phyloP scores from a whole-genome alignment of 495 filamentous ascomycete species.

The Penicillium arizonense region DNA sequence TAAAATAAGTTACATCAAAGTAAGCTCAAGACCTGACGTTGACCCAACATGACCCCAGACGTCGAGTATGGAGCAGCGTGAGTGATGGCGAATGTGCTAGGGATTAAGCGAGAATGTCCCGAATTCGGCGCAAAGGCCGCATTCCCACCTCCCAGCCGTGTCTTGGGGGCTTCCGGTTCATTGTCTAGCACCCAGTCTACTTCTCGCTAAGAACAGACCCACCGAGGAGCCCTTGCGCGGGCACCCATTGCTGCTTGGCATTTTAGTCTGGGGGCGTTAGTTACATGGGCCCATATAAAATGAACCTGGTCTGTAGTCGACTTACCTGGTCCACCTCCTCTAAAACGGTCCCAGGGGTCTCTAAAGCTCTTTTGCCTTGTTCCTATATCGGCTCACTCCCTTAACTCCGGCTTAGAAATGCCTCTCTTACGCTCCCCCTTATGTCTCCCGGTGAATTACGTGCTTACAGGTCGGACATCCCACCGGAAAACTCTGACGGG shows the following conservation, averaged over 20 bases:
- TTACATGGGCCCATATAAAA: slow-evolving; percentile 9
- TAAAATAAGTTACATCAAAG: neutral
- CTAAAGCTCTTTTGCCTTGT: neutral
- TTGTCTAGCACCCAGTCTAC: slow-evolving; percentile 39
- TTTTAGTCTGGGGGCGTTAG: neutral
- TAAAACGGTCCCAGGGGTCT: slow-evolving; percentile 4
- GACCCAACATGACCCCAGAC: slow-evolving; percentile 13
- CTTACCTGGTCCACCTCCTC: slow-evolving; percentile 1
- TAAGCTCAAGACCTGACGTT: slow-evolving; percentile 6
- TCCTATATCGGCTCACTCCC: slow-evolving; percentile 13
- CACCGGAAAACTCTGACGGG: slow-evolving; percentile 8
- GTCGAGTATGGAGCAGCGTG: slow-evolving; percentile 29
- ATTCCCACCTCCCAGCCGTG: slow-evolving; percentile 7
- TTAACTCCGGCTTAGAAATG: slow-evolving; percentile 15
- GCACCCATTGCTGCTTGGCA: slow-evolving; percentile 30
- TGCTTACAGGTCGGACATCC: slow-evolving; percentile 6
- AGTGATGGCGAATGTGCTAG: slow-evolving; percentile 19
- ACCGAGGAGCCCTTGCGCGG: slow-evolving; percentile 27
- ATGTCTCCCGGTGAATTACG: slow-evolving; percentile 13
- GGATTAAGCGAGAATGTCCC: slow-evolving; percentile 20
- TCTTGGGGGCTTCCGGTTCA: slow-evolving; percentile 25
- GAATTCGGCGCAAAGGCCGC: slow-evolving; percentile 19
- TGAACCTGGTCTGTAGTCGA: slow-evolving; percentile 4
- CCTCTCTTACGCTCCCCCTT: neutral
- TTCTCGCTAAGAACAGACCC: slow-evolving; percentile 3